Conservation (phyloP, 768 basidiomycete species). For the Pulveroboletus ravenelii region DNA sequence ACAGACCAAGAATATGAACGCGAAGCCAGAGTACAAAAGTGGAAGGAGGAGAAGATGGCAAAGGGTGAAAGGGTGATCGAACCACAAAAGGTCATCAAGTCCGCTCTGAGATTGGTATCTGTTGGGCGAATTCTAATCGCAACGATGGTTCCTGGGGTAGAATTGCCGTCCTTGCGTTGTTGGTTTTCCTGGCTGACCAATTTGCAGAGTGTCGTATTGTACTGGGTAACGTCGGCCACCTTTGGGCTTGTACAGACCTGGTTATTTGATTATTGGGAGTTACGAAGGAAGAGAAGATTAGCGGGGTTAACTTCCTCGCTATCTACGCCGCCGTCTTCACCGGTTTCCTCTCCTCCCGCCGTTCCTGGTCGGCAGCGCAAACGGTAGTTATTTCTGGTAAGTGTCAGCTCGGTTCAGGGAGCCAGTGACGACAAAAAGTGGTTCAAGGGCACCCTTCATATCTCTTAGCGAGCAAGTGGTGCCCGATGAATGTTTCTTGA, state of each 20-base stretch:
- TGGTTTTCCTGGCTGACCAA: slow-evolving; percentile 1
- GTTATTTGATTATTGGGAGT: slow-evolving; percentile 62
- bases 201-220: slow-evolving; percentile 55
- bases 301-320: neutral
- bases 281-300: slow-evolving; percentile 33
- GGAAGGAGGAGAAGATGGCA: slow-evolving; percentile 40
- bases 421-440: slow-evolving; percentile 72
- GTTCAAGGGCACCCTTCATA: slow-evolving; percentile 56
- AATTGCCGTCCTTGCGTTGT: slow-evolving; percentile 14
- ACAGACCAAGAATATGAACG: slow-evolving; percentile 52
- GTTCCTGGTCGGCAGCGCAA: neutral
- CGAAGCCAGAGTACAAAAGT: slow-evolving; percentile 42
- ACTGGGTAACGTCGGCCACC: slow-evolving; percentile 73
- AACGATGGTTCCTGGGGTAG: slow-evolving; percentile 66
- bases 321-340: neutral
- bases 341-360: neutral
- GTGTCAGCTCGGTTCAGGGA: slow-evolving; percentile 13
- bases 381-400: slow-evolving; percentile 19
- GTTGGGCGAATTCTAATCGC: slow-evolving; percentile 65
- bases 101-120: slow-evolving; percentile 50
- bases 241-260: slow-evolving; percentile 75
- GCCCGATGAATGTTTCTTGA: slow-evolving; percentile 71
- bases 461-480: slow-evolving; percentile 33
- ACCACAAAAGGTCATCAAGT: slow-evolving; percentile 50
- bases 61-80: slow-evolving; percentile 43